Base-by-base conservation (phyloP, 2,329 filamentous ascomycete genomes). In the Aureobasidium uvarum region DNA sequence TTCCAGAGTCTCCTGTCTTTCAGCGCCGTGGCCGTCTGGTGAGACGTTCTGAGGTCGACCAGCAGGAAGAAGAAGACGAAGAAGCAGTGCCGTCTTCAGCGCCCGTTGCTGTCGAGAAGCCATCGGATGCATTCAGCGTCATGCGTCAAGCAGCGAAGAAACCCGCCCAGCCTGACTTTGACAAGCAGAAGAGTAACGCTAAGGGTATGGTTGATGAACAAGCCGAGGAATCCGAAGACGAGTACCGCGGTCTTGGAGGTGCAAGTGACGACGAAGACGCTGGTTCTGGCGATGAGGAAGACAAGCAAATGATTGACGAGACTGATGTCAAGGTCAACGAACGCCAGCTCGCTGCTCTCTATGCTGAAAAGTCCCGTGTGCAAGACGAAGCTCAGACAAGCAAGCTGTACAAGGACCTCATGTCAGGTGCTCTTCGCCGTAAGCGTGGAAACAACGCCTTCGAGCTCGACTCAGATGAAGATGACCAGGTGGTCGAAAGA, bases 211-310 rank as follows among this genome's bases (percentile, higher is more conserved):
- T 99, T 43, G 86, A 98, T 69, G 95, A 97, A 70, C 92, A 96
- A 74, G 94, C 95, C 67, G 91, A 96, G 72, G 95, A 99, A 78
- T 99, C 95, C 0, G 96, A 99, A 74, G 95, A 99, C 74, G 95
- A 99, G 76, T 99, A 98, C 75, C 94, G 93, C 45, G 95, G 95
- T 5, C 82, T 99, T 11, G 95, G 95, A 70, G 95, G 95, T 68
- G 89, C 82, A 13, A 94, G 93, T 76, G 93, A 94, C 67, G 94
- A 98, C 70, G 91, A 94, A 69, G 88, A 87, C 51, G 89, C 85
- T 50, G 89, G 88, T 64, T 90, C 92, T 67, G 89, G 89, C 41
- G 86, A 90, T 66, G 87, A 87, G 36, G 85, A 90, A 8, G 85
- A 95, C 68, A 85, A 89, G 70, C 88, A 92, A 68, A 96, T 99